Evolutionary conservation across 2,329 filamentous ascomycete genomes (phyloP).

Genomic region (Aspergillus fructus): DNA sequence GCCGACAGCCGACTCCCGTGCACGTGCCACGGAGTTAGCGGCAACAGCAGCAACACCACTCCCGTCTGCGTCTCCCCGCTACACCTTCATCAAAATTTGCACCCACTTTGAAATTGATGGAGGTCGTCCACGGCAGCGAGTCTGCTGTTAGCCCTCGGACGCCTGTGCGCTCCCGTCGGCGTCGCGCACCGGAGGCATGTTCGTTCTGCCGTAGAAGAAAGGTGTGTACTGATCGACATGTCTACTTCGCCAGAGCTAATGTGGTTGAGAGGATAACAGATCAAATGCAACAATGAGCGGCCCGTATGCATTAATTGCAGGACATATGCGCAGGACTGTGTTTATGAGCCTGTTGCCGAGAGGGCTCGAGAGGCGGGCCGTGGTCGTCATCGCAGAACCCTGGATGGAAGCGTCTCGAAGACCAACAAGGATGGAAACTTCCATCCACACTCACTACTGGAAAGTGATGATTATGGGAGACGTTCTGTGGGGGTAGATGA

Average conservation of each 20-base stretch:
- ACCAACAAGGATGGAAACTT: neutral
- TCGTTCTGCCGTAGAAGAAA: neutral
- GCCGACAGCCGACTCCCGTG: neutral
- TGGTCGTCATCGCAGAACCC: neutral
- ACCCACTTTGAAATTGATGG: neutral
- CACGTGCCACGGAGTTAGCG: neutral
- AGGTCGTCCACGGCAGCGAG: neutral
- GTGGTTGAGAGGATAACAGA: neutral
- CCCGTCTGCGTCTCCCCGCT: neutral
- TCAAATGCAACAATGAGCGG: constrained; percentile 12
- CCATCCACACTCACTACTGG: neutral
- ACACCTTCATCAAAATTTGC: neutral
- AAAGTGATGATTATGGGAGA: neutral
- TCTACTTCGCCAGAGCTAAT: neutral
- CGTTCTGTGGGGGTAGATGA: neutral
- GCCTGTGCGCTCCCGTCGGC: neutral
- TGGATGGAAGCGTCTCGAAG: neutral
- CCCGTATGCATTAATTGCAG: constrained; percentile 20
- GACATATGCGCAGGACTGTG: constrained; percentile 46
- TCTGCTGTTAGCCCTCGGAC: neutral
- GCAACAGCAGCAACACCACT: neutral
- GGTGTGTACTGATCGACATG: neutral
- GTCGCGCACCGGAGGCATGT: neutral
- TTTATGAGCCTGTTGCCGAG: constrained; percentile 7
- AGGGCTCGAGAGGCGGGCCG: neutral